These are phyloP conservation scores for Neofusicoccum umdonicola DNA, from an alignment of 2,329 filamentous ascomycete species.

Conservation along the genomic window DNA sequence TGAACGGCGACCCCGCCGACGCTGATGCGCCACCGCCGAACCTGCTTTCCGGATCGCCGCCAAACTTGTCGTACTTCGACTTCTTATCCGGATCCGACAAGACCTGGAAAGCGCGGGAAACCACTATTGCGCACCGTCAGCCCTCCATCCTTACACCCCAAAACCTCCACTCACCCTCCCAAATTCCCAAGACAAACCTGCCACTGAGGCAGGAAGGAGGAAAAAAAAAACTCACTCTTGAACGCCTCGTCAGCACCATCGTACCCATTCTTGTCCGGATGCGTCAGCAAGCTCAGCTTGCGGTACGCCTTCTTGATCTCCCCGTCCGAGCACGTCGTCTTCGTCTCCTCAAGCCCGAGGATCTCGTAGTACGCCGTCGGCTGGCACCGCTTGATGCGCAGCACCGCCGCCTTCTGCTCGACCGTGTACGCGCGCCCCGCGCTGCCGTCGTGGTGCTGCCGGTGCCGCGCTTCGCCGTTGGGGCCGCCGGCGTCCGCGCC, in stretches of 20 bases:
- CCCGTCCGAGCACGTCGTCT: slow-evolving; percentile 66
- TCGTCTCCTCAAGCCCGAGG: slow-evolving; percentile 66
- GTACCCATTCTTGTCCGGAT: slow-evolving; percentile 98
- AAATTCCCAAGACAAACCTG: background rate
- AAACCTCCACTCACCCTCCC: background rate
- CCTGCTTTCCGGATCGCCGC: slow-evolving; percentile 86
- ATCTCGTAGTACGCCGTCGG: slow-evolving; percentile 96
- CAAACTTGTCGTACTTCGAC: slow-evolving; percentile 80
- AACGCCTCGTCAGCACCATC: slow-evolving; percentile 95
- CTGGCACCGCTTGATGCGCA: slow-evolving; percentile 80
- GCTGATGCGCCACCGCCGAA: slow-evolving; percentile 66
- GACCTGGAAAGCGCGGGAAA: slow-evolving; percentile 88
- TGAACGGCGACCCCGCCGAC: slow-evolving; percentile 63
- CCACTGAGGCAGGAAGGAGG: too few relatives aligned
- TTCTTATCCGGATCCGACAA: slow-evolving; percentile 93
- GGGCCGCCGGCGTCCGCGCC: slow-evolving; percentile 37
- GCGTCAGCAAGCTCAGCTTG: slow-evolving; percentile 88
- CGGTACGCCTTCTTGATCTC: slow-evolving; percentile 98
- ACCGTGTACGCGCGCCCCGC: slow-evolving; percentile 75
- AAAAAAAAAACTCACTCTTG: slow-evolving; percentile 62
- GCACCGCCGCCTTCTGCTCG: slow-evolving; percentile 88
- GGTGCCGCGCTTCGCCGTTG: slow-evolving; percentile 43
- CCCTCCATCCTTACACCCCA: background rate
- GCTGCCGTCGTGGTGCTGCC: slow-evolving; percentile 74
- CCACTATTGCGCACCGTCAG: slow-evolving; percentile 55